Conservation (phyloP, 352 stramenopile species). For the Globisporangium canariense region DNA sequence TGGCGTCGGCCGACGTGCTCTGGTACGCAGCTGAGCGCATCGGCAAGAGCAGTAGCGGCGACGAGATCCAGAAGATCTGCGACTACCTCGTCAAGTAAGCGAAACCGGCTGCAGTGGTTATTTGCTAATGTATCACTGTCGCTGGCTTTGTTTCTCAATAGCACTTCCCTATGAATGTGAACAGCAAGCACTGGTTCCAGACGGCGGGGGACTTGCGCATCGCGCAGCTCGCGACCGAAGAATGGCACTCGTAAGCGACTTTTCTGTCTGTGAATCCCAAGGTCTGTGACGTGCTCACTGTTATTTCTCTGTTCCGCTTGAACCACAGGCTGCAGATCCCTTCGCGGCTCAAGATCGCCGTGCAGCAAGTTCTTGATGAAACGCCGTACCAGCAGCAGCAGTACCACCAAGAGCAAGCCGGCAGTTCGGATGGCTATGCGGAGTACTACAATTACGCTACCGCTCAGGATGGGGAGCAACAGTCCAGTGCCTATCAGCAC, state of each 20-base stretch:
- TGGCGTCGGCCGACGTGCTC: conserved; percentile 35
- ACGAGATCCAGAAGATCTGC: conserved; percentile 51
- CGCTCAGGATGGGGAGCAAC: background rate
- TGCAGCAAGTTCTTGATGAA: conserved; percentile 58
- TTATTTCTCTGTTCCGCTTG: background rate
- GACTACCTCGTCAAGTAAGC: conserved; percentile 61
- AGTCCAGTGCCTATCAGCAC: background rate
- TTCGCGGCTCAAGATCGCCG: conserved; percentile 55
- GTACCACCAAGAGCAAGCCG: conserved; percentile 5
- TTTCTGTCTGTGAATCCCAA: background rate
- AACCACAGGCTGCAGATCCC: conserved; percentile 43
- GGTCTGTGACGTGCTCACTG: background rate
- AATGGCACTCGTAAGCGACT: conserved; percentile 47
- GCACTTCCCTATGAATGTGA: background rate
- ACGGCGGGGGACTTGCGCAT: conserved; percentile 51
- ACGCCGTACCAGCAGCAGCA: conserved; percentile 11
- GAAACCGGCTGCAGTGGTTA: background rate
- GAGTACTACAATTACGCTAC: conserved; percentile 2
- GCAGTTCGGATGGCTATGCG: conserved; percentile 15
- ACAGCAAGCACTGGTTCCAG: conserved; percentile 68
- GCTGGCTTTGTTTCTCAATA: background rate
- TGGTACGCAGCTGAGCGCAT: conserved; percentile 57
- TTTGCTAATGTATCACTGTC: background rate
- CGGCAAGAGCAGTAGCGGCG: conserved; percentile 39
- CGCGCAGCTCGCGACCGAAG: conserved; percentile 29